A percentile compares a stretch with the other conserved stretches of the same genome.
phyloP scores from a whole-genome alignment of 352 stramenopile genomes.

The Pythium oligandrum region DNA sequence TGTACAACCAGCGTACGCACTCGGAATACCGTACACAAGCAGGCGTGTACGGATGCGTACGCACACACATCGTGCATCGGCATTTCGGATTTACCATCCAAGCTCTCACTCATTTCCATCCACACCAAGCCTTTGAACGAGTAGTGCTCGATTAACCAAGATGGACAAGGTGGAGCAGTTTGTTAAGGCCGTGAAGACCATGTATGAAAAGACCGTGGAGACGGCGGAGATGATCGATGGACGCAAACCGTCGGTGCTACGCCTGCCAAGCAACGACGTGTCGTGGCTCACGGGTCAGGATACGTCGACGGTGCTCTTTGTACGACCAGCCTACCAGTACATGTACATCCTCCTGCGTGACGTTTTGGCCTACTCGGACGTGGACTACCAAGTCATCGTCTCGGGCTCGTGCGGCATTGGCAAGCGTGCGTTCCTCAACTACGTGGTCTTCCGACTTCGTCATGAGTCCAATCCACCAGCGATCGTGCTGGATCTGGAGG shows the following conservation, averaged over 20 bases:
- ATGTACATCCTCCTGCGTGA: constrained; percentile 6
- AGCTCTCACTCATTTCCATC: no score
- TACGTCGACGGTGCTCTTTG: constrained; percentile 1
- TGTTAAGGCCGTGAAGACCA: no score
- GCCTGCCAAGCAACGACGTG: background rate
- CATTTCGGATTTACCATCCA: no score
- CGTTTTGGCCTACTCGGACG: constrained; percentile 4
- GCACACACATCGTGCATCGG: no score
- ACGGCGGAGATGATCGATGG: no score
- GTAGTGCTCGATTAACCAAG: no score
- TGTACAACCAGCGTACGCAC: no score
- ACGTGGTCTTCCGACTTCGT: constrained; percentile 22
- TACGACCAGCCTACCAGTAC: constrained; percentile 8
- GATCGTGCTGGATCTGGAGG: constrained; percentile 25
- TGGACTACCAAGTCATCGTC: constrained; percentile 20
- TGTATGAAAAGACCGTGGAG: no score
- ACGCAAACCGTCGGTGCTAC: background rate
- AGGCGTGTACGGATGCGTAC: no score
- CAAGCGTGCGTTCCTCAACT: constrained; percentile 38
- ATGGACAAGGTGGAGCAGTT: no score
- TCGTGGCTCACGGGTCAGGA: constrained; percentile 2
- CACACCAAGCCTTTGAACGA: no score
- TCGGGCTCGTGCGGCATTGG: constrained; percentile 31
- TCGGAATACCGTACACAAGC: no score
- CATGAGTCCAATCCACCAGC: constrained; percentile 8